Base-by-base conservation (phyloP, 208 protist species). In the Leishmania tarentolae region DNA sequence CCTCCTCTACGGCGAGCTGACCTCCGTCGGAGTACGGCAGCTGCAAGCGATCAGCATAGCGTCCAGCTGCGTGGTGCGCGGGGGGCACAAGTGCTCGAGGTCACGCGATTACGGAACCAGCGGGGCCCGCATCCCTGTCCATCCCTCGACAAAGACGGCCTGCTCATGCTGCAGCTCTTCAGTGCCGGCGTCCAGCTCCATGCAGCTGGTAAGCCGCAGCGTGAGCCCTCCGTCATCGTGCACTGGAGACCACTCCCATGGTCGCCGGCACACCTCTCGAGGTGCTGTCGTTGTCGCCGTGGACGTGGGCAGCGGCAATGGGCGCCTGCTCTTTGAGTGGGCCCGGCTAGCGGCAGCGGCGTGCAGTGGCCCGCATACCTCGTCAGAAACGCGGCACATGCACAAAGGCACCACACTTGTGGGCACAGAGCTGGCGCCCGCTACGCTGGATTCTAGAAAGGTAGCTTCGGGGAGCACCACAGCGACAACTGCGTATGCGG, bases 261-360 rank as follows among this genome's bases (percentile, higher is more conserved):
- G 40, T 24, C 44, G 37, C 70, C 21, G 19, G 24, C 53, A 71
- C 44, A 42, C 74, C 44, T 75, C 78, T 66, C 72, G 50, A 31
- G 87, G 83, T 8, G 79, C 78, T 2, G 80, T 87, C 13, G 52
- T 91, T 9, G 81, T 93, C 56, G 81, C 75, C 28, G 79, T 94
- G 63, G 92, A 94, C 80, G 76, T 95, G 21, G 92, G 92, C 63
- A 87, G 90, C 81, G 92, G 92, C 31, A 93, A 86, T 11, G 92
- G 92, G n/a, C 93, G 92, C 63, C 61, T 94, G n/a, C 81, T 95
- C 46, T 95, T 92, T 65, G 90, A 95, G 86, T 95, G 90, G 92
- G 83, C 82, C 24, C 81, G 88, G 31, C 83, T 95, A 42, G 85
- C 86, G 11, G 37, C 84, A 50, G 85, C 76, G 65, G 75, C 85